A percentile compares a stretch with the other conserved stretches of the same genome.
phyloP scores from a whole-genome alignment of 176 grass and related monocot species.

The Rhipidocladum racemiflorum region DNA sequence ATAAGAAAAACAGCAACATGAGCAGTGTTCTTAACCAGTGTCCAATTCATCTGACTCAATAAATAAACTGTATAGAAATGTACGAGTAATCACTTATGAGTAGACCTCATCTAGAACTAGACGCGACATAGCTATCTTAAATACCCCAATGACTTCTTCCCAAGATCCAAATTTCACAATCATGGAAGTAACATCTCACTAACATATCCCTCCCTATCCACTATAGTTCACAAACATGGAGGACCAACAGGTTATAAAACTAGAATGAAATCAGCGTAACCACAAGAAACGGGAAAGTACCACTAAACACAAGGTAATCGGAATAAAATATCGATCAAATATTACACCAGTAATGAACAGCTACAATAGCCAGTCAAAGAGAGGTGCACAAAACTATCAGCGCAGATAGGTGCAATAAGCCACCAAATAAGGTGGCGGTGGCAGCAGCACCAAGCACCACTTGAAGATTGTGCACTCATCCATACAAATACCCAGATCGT shows the following conservation, averaged over 20 bases:
- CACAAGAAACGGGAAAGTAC: neutral
- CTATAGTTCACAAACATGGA: neutral
- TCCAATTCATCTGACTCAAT: neutral
- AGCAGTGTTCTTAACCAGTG: neutral
- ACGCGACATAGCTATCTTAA: neutral
- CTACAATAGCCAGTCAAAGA: neutral
- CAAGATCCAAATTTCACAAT: neutral
- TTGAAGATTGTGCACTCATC: neutral
- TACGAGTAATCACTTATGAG: neutral
- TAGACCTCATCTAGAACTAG: neutral
- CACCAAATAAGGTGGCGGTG: neutral
- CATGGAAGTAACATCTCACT: neutral
- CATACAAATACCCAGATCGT: neutral
- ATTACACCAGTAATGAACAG: neutral
- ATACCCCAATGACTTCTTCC: neutral
- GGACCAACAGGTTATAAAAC: neutral
- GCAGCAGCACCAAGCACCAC: neutral
- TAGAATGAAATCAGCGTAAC: neutral
- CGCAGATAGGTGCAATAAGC: neutral
- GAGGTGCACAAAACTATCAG: neutral
- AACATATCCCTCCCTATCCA: neutral
- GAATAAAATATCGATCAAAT: neutral
- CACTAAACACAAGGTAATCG: neutral
- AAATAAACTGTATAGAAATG: neutral
- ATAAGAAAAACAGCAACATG: slow-evolving; percentile 14